Evolutionary conservation across 2,329 filamentous ascomycete genomes (phyloP).

Genomic region (Hawksworthiomyces lignivorus): DNA sequence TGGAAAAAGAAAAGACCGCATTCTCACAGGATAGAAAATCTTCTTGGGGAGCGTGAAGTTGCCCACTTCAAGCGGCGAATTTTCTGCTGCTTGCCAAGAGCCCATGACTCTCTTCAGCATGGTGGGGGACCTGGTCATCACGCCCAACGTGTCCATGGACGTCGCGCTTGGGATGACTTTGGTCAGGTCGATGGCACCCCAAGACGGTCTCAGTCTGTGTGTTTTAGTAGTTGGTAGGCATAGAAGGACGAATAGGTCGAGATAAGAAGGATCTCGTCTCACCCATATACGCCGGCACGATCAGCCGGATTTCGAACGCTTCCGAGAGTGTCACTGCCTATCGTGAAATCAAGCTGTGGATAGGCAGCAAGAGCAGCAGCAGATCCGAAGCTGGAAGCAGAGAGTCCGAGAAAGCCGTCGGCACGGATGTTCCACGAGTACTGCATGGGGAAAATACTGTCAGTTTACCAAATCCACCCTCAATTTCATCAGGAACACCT

Average conservation of each 20-base stretch:
- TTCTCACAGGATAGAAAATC: conserved; percentile 3
- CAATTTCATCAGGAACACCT: background rate
- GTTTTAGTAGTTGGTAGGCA: too few species aligned
- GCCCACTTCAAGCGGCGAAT: background rate
- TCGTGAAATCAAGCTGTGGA: conserved; percentile 3
- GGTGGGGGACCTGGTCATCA: background rate
- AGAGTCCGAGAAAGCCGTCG: conserved; percentile 4
- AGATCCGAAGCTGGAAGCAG: conserved; percentile 5
- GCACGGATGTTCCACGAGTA: conserved; percentile 7
- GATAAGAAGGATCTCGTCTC: too few species aligned
- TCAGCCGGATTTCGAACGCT: conserved; percentile 6
- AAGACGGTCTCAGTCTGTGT: conserved; percentile 2
- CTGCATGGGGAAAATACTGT: background rate
- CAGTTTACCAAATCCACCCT: background rate
- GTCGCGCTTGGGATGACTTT: conserved; percentile 4
- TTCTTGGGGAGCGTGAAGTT: conserved; percentile 4
- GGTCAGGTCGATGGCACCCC: conserved; percentile 5
- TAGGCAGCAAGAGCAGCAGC: conserved; percentile 6
- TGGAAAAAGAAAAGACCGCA: background rate
- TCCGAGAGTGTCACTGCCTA: conserved; percentile 1
- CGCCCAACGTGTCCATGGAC: conserved; percentile 4
- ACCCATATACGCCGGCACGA: conserved; percentile 5
- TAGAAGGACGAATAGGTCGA: too few species aligned
- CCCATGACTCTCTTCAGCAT: conserved; percentile 6
- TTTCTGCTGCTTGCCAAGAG: conserved; percentile 4